Evolutionary conservation across 176 grass and related monocot genomes (phyloP).

Genomic region (Hordeum marinum): DNA sequence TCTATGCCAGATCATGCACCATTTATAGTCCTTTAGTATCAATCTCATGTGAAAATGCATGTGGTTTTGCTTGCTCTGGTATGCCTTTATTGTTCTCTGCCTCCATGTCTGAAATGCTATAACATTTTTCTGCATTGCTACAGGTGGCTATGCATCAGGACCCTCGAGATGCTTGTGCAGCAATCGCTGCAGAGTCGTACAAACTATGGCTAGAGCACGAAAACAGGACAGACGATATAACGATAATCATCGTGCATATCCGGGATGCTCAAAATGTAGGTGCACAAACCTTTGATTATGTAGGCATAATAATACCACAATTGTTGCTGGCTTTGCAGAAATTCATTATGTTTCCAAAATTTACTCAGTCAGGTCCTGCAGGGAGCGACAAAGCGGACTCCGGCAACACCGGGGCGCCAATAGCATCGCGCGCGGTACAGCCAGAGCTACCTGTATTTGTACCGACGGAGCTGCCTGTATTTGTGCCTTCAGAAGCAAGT

Average conservation of each 20-base stretch:
- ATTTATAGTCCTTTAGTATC: neutral
- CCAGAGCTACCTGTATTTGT: constrained; percentile 27
- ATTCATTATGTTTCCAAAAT: constrained; percentile 47
- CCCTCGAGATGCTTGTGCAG: constrained; percentile 84
- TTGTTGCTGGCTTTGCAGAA: constrained; percentile 14
- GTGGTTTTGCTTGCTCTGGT: constrained; percentile 15
- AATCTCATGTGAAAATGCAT: constrained; percentile 1
- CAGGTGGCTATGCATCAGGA: constrained; percentile 76
- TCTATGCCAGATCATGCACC: neutral
- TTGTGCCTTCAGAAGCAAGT: constrained; percentile 17
- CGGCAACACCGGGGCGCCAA: constrained; percentile 15
- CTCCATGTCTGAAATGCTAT: neutral
- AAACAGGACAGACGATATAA: constrained; percentile 94
- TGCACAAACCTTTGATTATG: constrained; percentile 20
- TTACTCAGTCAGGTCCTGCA: constrained; percentile 70
- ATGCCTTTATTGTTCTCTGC: neutral
- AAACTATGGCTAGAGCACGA: constrained; percentile 90
- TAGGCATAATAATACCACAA: neutral
- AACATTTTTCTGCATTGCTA: constrained; percentile 23
- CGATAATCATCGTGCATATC: constrained; percentile 94
- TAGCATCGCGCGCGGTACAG: constrained; percentile 29
- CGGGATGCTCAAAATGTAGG: constrained; percentile 60
- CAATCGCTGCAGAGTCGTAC: constrained; percentile 86
- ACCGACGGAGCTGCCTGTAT: neutral
- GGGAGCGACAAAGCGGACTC: constrained; percentile 40